Evolutionary conservation across 2,329 filamentous ascomycete genomes (phyloP), one percentile per base, ranked within the genome.

Genomic region (Paecilomyces formosus): DNA sequence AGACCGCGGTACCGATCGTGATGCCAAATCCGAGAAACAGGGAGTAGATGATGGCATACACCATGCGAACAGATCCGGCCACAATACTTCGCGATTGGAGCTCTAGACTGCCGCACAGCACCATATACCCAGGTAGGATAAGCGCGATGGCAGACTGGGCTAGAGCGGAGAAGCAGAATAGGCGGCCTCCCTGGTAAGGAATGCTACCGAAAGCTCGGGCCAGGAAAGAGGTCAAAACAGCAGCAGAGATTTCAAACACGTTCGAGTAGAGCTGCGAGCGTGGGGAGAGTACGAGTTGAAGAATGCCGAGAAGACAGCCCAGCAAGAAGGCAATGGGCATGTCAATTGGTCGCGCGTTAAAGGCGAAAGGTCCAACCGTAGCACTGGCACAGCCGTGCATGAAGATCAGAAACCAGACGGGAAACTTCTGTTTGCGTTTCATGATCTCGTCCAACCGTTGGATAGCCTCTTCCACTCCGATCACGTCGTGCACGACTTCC

Each of bases 331-430:
- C 86, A 30, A 93, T 81, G 0, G 89, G 90, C 64, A 95, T 78
- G 69, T 96, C 91, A 67, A 94, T 89, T 51, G 87, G 84, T 3
- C 90, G 84, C 2, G 88, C 89, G 58, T 85, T 79, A 67, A 95
- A 96, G 11, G 89, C 89, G 67, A 95, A 95, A 0, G 90, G 90
- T 0, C 88, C 90, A 1, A 94, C 90, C 4, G 81, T 82, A 0
- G 86, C 85, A 33, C 88, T 90, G 2, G 91, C 90, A 12, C 91
- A 73, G 0, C 91, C 91, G 65, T 91, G 92, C 54, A 92, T 74
- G 1, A 86, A 72, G 1, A 95, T 85, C 8, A 82, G 70, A 11
- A 80, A 64, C 79, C 80, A 83, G 9, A 77, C 69, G 55, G 76
- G 74, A 64, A 81, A 87, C 65, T 85, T 85, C 55, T 80, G 76